These are phyloP conservation scores for Chalara sp. DNA, from an alignment of 2,329 filamentous ascomycete genomes.

Conservation along the genomic window DNA sequence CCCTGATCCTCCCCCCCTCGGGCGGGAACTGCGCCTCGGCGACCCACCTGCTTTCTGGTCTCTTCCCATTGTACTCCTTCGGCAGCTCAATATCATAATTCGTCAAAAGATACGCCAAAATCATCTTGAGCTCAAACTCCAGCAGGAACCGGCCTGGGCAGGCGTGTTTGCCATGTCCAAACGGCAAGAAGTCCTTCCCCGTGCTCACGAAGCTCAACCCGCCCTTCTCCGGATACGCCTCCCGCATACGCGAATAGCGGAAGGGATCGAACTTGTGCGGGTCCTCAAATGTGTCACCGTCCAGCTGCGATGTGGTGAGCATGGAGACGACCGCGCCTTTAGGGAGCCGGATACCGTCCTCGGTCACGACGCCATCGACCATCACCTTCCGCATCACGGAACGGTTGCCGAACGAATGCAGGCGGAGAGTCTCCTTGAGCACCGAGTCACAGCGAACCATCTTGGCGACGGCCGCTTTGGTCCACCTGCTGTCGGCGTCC, in stretches of 20 bases:
- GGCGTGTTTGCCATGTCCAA: slow-evolving; percentile 22
- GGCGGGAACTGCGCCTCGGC: slow-evolving; percentile 20
- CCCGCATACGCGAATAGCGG: slow-evolving; percentile 7
- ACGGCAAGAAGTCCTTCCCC: slow-evolving; percentile 10
- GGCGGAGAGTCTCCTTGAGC: slow-evolving; percentile 34
- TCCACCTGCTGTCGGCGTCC: slow-evolving; percentile 28
- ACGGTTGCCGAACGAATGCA: slow-evolving; percentile 22
- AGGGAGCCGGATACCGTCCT: slow-evolving; percentile 38
- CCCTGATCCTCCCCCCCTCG: slow-evolving; percentile 18
- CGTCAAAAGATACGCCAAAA: slow-evolving; percentile 12
- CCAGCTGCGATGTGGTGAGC: slow-evolving; percentile 6
- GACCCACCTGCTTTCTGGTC: slow-evolving; percentile 23
- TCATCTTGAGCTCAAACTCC: slow-evolving; percentile 20
- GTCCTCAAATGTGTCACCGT: slow-evolving; percentile 5
- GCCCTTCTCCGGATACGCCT: not conserved
- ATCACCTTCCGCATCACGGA: slow-evolving; percentile 18
- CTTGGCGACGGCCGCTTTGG: slow-evolving; percentile 28
- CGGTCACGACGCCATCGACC: slow-evolving; percentile 13
- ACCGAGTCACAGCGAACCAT: slow-evolving; percentile 35
- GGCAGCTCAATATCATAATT: slow-evolving; percentile 21
- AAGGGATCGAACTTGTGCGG: slow-evolving; percentile 10
- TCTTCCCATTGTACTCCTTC: slow-evolving; percentile 7
- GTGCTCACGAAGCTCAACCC: slow-evolving; percentile 15
- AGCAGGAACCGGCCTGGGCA: slow-evolving; percentile 24
- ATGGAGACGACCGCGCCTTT: slow-evolving; percentile 25